A percentile compares a stretch with the other conserved stretches of the same genome.
Evolutionary conservation across 2,329 filamentous ascomycete species (phyloP).

Genomic region (Hyphodiscus sp.): DNA sequence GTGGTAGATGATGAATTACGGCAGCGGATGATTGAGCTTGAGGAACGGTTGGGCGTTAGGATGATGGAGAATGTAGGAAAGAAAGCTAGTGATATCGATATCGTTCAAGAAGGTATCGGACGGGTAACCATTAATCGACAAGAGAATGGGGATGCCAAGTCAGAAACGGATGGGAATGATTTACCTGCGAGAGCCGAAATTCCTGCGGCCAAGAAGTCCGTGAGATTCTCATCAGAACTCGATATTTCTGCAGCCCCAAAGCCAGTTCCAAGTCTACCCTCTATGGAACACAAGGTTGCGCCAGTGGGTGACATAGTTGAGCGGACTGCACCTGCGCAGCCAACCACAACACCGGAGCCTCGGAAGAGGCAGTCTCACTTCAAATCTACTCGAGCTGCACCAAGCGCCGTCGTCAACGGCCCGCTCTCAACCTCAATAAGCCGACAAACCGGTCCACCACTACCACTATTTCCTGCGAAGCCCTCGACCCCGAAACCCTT

Average conservation of each 20-base stretch:
- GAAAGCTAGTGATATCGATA: slow-evolving; percentile 29
- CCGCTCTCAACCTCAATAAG: slow-evolving; percentile 17
- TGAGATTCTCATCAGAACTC: slow-evolving; percentile 70
- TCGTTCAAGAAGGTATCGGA: slow-evolving; percentile 47
- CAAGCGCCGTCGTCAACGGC: slow-evolving; percentile 13
- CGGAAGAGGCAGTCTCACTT: slow-evolving; percentile 37
- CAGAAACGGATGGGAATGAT: slow-evolving; percentile 12
- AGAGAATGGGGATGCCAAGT: slow-evolving; percentile 2
- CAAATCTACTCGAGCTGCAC: slow-evolving; percentile 31
- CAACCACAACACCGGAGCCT: slow-evolving; percentile 18
- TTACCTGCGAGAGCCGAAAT: not conserved
- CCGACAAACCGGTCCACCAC: slow-evolving; percentile 1
- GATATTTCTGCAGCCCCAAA: slow-evolving; percentile 55
- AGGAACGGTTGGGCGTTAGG: slow-evolving; percentile 63
- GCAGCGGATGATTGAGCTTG: slow-evolving; percentile 77
- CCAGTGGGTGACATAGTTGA: slow-evolving; percentile 45
- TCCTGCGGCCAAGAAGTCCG: slow-evolving; percentile 51
- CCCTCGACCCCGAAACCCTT: slow-evolving; percentile 19
- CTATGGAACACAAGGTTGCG: slow-evolving; percentile 10
- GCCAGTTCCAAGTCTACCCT: slow-evolving; percentile 15
- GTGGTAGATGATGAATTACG: slow-evolving; percentile 66
- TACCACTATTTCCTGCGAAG: slow-evolving; percentile 20
- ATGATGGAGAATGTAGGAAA: slow-evolving; percentile 50
- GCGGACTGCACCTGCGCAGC: slow-evolving; percentile 20
- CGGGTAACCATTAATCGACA: slow-evolving; percentile 43